Evolutionary conservation across 345 rosid species (phyloP), one percentile per base, ranked within the genome.

Genomic region (Gossypium rotundifolium): DNA sequence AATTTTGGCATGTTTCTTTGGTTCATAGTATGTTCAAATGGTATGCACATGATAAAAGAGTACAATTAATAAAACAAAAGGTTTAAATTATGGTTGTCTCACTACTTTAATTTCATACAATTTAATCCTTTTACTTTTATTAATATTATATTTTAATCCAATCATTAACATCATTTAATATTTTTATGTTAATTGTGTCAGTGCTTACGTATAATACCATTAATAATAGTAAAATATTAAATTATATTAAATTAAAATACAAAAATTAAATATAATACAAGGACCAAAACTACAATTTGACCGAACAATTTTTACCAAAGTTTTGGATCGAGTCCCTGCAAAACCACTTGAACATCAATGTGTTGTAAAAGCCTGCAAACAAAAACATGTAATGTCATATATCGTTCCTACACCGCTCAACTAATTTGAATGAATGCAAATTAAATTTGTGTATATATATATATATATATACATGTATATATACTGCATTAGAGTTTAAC

Each of bases 361-460:
- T 57, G 83, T 79, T n/a, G 89, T 76, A 80, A 90, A 92, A 74
- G 93, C 93, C 95, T 90, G 87, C 86, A 82, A 75, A 22, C 10
- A 11, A 9, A 20, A n/a, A 49, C 14, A 68, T 25, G 20, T 0
- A 46, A 67, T 67, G 10, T 46, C 40, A 23, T 45, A 57, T 20
- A 55, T 46, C 38, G 6, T 33, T 33, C 38, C 38, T 33, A 33
- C 38, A 33, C 6, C 38, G 38, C 38, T 33, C 38, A 33, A 33
- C 38, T 33, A 4, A 4, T 33, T 33, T 33, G 38, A 33, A 33
- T 33, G 38, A 33, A 33, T 33, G 38, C 38, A 33, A 33, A 33
- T 33, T 33, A 33, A 33, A 33, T 33, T 33, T 33, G 38, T 33
- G 0, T 4, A 3, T 29, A 3, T 27, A 23, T 23, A 0, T 4